Percentiles rank a stretch among this genome's conserved stretches.
These are phyloP conservation scores for Gastrodia elata DNA, from an alignment of 106 monocot species.

Conservation along the genomic window DNA sequence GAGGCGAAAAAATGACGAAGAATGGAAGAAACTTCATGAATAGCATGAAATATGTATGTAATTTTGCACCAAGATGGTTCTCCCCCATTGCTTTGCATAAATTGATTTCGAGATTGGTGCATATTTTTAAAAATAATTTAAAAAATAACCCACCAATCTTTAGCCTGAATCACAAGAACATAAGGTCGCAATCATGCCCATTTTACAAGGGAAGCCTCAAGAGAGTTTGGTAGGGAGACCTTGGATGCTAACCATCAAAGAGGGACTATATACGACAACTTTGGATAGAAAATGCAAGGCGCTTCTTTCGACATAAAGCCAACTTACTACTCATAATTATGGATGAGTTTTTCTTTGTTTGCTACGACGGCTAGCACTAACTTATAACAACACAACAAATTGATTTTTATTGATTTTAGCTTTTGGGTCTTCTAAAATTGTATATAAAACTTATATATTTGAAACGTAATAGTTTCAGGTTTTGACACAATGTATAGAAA, in stretches of 20 bases:
- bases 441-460: no score
- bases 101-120: conserved; percentile 89
- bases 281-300: conserved; percentile 57
- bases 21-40: conserved; percentile 35
- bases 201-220: conserved; percentile 84
- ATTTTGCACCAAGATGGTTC: conserved; percentile 76
- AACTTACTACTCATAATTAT: conserved; percentile 71
- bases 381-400: background rate
- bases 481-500: no score
- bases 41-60: conserved; percentile 85
- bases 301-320: conserved; percentile 56
- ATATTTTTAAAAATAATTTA: background rate
- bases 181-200: conserved; percentile 66
- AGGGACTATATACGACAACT: conserved; percentile 51
- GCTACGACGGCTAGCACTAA: conserved; percentile 69
- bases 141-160: background rate
- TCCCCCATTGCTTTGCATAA: conserved; percentile 93
- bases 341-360: conserved; percentile 77
- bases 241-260: conserved; percentile 77
- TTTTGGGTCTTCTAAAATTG: no score
- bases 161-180: conserved; percentile 31
- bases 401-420: no score
- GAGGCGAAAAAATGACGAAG: conserved; percentile 30
- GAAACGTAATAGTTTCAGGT: no score
- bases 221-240: conserved; percentile 66